Percentiles rank a stretch among this genome's conserved stretches.
phyloP scores from a whole-genome alignment of 306 rosid genomes.

The Heteromeles arbutifolia region DNA sequence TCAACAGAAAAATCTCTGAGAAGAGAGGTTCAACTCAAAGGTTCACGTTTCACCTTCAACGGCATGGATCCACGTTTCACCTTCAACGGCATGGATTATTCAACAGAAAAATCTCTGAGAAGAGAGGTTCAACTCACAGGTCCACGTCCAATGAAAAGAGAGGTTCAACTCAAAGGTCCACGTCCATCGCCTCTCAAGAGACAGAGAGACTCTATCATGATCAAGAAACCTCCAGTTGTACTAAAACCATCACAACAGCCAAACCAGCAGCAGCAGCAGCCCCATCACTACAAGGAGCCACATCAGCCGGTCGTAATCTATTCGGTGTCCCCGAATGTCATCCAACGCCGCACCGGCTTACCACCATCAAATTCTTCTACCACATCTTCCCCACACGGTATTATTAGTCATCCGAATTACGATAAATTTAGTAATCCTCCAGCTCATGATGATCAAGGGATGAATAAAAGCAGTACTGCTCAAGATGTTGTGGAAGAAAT shows the following conservation, averaged over 20 bases:
- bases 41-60: too few species aligned
- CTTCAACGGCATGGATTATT: constrained; percentile 14
- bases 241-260: constrained; percentile 21
- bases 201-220: constrained; percentile 60
- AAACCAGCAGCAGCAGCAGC: not conserved
- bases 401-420: not conserved
- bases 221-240: constrained; percentile 58
- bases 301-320: constrained; percentile 69
- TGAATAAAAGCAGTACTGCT: constrained; percentile 6
- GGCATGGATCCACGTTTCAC: too few species aligned
- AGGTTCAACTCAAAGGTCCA: constrained; percentile 72
- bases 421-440: not conserved
- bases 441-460: not conserved
- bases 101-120: constrained; percentile 23
- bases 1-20: constrained; percentile 23
- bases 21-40: too few species aligned
- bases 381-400: not conserved
- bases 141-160: constrained; percentile 23
- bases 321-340: constrained; percentile 61
- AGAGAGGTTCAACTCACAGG: too few species aligned
- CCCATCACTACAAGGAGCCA: constrained; percentile 37
- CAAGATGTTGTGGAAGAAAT: constrained; percentile 14
- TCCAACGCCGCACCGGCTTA: constrained; percentile 68
- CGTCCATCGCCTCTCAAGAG: constrained; percentile 64
- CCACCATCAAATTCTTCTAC: constrained; percentile 11